These are phyloP conservation scores for Wickerhamia fluorescens DNA, from an alignment of 805 yeast species.

Conservation along the genomic window DNA sequence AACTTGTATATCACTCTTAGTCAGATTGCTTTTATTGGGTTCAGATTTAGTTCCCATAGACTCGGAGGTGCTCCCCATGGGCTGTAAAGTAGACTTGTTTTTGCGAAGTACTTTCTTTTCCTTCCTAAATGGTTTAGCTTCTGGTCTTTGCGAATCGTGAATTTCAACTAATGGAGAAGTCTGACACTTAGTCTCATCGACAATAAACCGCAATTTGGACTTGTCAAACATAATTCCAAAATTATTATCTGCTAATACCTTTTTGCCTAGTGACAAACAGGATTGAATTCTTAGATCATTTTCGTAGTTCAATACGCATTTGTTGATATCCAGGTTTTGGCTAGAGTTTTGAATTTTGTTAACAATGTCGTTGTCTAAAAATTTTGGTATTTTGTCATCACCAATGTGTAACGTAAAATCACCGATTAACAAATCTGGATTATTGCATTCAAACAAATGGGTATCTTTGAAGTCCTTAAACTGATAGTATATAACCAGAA, in stretches of 20 bases:
- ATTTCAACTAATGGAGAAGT: neutral
- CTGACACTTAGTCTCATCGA: constrained; percentile 1
- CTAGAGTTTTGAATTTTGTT: constrained; percentile 6
- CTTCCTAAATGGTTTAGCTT: no score
- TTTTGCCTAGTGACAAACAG: constrained; percentile 15
- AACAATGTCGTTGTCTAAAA: constrained; percentile 15
- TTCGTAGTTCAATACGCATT: constrained; percentile 13
- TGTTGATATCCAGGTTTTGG: constrained; percentile 2
- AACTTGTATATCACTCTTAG: neutral
- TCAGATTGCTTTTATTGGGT: no score
- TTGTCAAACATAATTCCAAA: constrained; percentile 2
- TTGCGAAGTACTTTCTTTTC: no score
- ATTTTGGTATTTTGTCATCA: constrained; percentile 11
- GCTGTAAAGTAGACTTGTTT: neutral
- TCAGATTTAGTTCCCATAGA: no score
- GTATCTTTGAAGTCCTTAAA: constrained; percentile 59
- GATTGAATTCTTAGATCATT: constrained; percentile 21
- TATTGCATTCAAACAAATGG: constrained; percentile 26
- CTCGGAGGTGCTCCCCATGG: neutral
- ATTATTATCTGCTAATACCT: constrained; percentile 11
- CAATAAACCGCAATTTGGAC: constrained; percentile 2
- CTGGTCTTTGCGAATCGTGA: constrained; percentile 2
- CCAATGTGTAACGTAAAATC: constrained; percentile 9
- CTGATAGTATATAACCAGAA: constrained; percentile 45
- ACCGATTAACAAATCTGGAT: constrained; percentile 16